Evolutionary conservation across 1,139 yeast species (phyloP), one percentile per base, ranked within the genome.

Genomic region (Diutina pseudorugosa): DNA sequence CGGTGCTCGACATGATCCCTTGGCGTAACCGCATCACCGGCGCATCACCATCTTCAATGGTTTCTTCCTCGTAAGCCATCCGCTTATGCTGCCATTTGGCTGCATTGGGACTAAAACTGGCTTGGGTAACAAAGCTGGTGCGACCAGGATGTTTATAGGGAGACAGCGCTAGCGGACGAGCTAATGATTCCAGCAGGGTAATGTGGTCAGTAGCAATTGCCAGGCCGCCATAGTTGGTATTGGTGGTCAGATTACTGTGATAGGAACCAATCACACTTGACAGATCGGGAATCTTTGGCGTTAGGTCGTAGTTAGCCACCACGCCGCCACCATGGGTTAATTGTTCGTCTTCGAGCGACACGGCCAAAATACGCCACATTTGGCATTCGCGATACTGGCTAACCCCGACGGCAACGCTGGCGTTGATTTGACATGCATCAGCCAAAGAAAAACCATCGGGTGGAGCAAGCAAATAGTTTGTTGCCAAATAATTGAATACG

Each of bases 361-460:
- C 78, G 2, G 79, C 79, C 3, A 86, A 66, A n/a, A 83, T 73
- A 54, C 75, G 68, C 95, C 95, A 86, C 0, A 82, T 74, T 61
- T 84, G 90, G 52, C 85, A 73, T 52, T 83, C 85, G 53, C 88
- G 67, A 55, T 70, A 72, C 53, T 74, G 66, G 14, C 75, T 74
- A 0, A 75, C 83, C 50, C 73, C 68, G 0, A 75, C 76, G 1
- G 91, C 88, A 2, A 79, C 71, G 40, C 71, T 68, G 0, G 88
- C 79, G 61, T 86, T 86, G 55, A 77, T 67, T 45, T 73, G 69
- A 60, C 90, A 84, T 1, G 77, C 80, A 42, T 80, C 81, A 4
- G 70, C 62, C 14, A 81, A 62, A 25, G 70, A 69, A 59, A 76
- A 75, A 0, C 77, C 81, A 51, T 76, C 80, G 0, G 82, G 81